These are phyloP conservation scores for Colletotrichum cereale DNA, from an alignment of 2,329 filamentous ascomycete species.

Conservation along the genomic window DNA sequence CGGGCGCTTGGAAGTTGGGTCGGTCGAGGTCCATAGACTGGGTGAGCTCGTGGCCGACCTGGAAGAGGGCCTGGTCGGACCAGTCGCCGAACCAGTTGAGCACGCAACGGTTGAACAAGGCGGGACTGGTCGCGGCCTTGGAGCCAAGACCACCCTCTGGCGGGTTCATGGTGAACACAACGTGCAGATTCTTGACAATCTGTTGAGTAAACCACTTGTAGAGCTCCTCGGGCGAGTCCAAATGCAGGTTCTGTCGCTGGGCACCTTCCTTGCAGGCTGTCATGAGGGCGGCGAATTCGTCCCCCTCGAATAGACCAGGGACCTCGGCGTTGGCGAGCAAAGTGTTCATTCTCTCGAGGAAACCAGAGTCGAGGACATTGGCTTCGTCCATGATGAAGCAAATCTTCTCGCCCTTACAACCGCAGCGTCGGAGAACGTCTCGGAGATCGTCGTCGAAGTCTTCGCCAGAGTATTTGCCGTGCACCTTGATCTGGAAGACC, in stretches of 20 bases:
- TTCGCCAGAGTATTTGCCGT: slow-evolving; percentile 97
- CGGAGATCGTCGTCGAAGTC: slow-evolving; percentile 99
- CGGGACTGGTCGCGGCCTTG: slow-evolving; percentile 97
- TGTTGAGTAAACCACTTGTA: slow-evolving; percentile 99
- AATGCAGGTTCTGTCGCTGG: slow-evolving; percentile 91
- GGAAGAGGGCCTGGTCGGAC: slow-evolving; percentile 99
- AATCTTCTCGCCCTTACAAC: slow-evolving; percentile 98
- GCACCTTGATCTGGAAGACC: slow-evolving; percentile 99
- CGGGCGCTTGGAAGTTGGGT: slow-evolving; percentile 85
- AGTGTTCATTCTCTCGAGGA: slow-evolving; percentile 99
- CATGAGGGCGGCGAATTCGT: slow-evolving; percentile 98
- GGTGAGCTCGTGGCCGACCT: slow-evolving; percentile 95
- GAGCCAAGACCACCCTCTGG: slow-evolving; percentile 94
- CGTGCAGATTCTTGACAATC: slow-evolving; percentile 98
- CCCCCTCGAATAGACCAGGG: slow-evolving; percentile 97
- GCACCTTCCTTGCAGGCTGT: slow-evolving; percentile 99
- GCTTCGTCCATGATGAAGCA: slow-evolving; percentile 99
- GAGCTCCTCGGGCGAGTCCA: slow-evolving; percentile 98
- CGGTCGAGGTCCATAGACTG: slow-evolving; percentile 96
- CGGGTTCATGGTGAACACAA: slow-evolving; percentile 99
- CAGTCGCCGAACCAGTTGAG: slow-evolving; percentile 99
- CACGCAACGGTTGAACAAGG: slow-evolving; percentile 98
- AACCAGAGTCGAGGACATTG: slow-evolving; percentile 97
- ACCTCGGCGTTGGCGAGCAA: slow-evolving; percentile 99
- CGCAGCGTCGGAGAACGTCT: slow-evolving; percentile 91